Base-by-base conservation (phyloP, 345 rosid species). In the Pelargonium nanum region DNA sequence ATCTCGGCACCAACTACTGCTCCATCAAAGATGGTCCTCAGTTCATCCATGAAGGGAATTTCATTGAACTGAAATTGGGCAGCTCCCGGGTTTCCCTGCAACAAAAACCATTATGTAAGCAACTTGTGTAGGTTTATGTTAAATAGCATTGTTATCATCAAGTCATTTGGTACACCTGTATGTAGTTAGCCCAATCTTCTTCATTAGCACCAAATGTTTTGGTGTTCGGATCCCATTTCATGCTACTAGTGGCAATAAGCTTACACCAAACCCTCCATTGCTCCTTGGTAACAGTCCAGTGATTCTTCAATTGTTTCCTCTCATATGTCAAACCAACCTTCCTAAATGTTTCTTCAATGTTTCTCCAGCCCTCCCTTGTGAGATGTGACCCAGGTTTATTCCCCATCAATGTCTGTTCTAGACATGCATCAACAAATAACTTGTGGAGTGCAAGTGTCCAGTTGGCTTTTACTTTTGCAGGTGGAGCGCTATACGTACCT, bases 241-340 rank as follows among this genome's bases (percentile, higher is more conserved):
- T 68, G 22, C 58, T 48, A 53, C 67, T 34, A 55, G 69, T 40
- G 8, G 26, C 68, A 25, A 79, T 26, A 6, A 77, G 60, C 70
- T 75, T 72, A 58, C 80, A 73, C 82, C 87, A 80, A 45, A 73
- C 60, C 70, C 73, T 82, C 84, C 87, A 77, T 2, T 67, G 72
- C 58, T 73, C 78, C 65, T 78, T 80, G 2, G 73, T 73, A 20
- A 32, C 22, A 61, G 79, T 77, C 82, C 79, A 75, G 22, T 75
- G 81, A 63, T 77, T 73, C 64, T 69, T 75, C 2, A 82, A 24
- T 52, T 81, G 86, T 19, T 55, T 22, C 56, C 71, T 76, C 0
- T 69, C 68, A 48, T 67, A 74, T 5, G 15, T 59, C 56, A 59
- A 51, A 4, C 83, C 77, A 51, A 77, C 59, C 66, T 65, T 72